Evolutionary conservation across 805 yeast species (phyloP), one percentile per base, ranked within the genome.

Genomic region (Jamesozyma jinghongensis): DNA sequence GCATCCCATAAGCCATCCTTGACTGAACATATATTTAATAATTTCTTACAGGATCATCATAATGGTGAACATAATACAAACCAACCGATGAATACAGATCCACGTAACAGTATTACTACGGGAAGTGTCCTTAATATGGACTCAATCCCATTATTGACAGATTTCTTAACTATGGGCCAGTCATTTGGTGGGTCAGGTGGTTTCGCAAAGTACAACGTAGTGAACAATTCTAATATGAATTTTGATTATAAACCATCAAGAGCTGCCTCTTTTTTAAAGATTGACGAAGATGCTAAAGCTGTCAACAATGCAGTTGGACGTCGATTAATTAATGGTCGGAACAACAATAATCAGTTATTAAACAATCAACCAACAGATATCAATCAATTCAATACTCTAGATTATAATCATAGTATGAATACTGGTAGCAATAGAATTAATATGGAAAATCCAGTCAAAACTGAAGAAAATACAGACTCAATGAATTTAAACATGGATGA

Each of bases 111-210:
- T 19, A 19, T 18, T 14, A 19, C 12, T 7, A 6, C 26, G 10
- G 19, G 13, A 4, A 14, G 14, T 12, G 18, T 11, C 4, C 4
- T n/a, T 22, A 34, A 20, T 13, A 22, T 12, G 14, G 18, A 12
- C 3, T 20, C 29, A 19, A 34, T n/a, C 5, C 68, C 71, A 5
- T 53, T 54, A 2, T 45, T 68, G 42, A 59, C 62, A 27, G 70
- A 67, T 45, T 65, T 62, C 42, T 49, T 67, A 35, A 67, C 67
- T 16, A 52, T 65, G 53, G 67, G 71, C 25, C 56, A 65, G 18
- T 62, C 66, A 12, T 63, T 63, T 18, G 70, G 69, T 35, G 71
- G 71, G 34, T 44, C 48, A 8, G 69, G 69, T 11, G 71, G 71
- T 1, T 68, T 61, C 43, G 56, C 51, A 4, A 41, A 47, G 32